Percentiles rank a stretch among this genome's conserved stretches.
Evolutionary conservation across 2,329 filamentous ascomycete genomes (phyloP).

Genomic region (Xylaria sp.): DNA sequence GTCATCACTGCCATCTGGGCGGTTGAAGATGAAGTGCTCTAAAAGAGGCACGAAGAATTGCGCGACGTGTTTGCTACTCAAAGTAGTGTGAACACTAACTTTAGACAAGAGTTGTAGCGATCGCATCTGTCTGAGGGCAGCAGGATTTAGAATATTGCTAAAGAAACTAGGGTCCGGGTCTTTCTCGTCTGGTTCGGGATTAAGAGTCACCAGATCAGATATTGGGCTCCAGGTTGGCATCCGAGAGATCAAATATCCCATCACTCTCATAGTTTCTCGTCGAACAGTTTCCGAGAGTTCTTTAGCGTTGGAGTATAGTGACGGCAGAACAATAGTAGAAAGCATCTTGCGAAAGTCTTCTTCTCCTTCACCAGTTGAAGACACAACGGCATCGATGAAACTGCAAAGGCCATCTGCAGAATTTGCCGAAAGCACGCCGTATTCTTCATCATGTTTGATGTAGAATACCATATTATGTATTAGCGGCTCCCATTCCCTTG

Average conservation of each 20-base stretch:
- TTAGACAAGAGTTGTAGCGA: slow-evolving; percentile 80
- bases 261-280: slow-evolving; percentile 80
- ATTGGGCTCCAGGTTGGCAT: slow-evolving; percentile 77
- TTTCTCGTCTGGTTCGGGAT: slow-evolving; percentile 72
- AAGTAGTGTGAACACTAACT: slow-evolving; percentile 69
- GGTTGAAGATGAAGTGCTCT: slow-evolving; percentile 92
- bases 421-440: slow-evolving; percentile 81
- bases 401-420: slow-evolving; percentile 82
- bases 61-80: slow-evolving; percentile 81
- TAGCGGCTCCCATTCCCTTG: slow-evolving; percentile 85
- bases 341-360: slow-evolving; percentile 68
- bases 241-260: slow-evolving; percentile 79
- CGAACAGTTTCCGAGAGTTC: slow-evolving; percentile 86
- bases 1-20: slow-evolving; percentile 76
- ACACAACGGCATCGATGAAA: slow-evolving; percentile 73
- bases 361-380: slow-evolving; percentile 54
- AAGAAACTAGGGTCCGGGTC: slow-evolving; percentile 79
- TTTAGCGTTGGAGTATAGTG: slow-evolving; percentile 78
- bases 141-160: slow-evolving; percentile 89
- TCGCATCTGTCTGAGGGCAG: slow-evolving; percentile 84
- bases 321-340: slow-evolving; percentile 73
- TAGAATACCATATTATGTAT: slow-evolving; percentile 91
- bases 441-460: slow-evolving; percentile 86
- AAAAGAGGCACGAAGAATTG: slow-evolving; percentile 91
- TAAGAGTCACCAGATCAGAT: slow-evolving; percentile 76